These are phyloP conservation scores for Geum urbanum DNA, from an alignment of 306 rosid species.

Conservation along the genomic window DNA sequence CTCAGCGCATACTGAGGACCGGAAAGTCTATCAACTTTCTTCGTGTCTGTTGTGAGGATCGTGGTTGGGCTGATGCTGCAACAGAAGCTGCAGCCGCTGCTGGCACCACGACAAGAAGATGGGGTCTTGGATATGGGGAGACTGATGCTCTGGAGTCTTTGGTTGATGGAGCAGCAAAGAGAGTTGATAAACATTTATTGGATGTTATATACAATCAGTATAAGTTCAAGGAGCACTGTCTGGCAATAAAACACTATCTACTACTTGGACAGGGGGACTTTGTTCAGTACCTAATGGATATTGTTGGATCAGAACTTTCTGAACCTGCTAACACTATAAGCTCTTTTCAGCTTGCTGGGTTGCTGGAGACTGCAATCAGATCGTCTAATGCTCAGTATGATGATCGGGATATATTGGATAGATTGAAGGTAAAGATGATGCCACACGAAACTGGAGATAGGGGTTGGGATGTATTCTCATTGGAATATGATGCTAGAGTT, in stretches of 20 bases:
- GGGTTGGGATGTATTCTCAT: constrained; percentile 97
- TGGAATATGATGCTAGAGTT: constrained; percentile 88
- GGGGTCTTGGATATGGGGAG: constrained; percentile 88
- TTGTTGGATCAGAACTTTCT: constrained; percentile 93
- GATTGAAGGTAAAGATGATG: constrained; percentile 93
- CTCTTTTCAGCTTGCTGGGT: constrained; percentile 84
- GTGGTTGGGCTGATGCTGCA: constrained; percentile 87
- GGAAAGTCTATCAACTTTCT: constrained; percentile 96
- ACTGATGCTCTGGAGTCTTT: constrained; percentile 87
- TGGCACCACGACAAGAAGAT: constrained; percentile 66
- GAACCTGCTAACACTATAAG: constrained; percentile 93
- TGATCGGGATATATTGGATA: constrained; percentile 88
- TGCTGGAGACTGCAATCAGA: constrained; percentile 86
- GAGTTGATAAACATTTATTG: constrained; percentile 86
- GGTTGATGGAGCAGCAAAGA: constrained; percentile 87
- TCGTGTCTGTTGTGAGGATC: constrained; percentile 92
- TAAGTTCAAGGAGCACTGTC: constrained; percentile 93
- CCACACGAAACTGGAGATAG: constrained; percentile 89
- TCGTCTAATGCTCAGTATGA: constrained; percentile 95
- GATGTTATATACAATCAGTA: constrained; percentile 75
- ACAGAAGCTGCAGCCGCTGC: constrained; percentile 73
- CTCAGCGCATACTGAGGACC: constrained; percentile 85
- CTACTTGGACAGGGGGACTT: constrained; percentile 96
- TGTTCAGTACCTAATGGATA: constrained; percentile 94
- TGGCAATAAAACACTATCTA: constrained; percentile 86